Evolutionary conservation across 495 filamentous ascomycete genomes (phyloP).

Genomic region (Annulohypoxylon bovei): DNA sequence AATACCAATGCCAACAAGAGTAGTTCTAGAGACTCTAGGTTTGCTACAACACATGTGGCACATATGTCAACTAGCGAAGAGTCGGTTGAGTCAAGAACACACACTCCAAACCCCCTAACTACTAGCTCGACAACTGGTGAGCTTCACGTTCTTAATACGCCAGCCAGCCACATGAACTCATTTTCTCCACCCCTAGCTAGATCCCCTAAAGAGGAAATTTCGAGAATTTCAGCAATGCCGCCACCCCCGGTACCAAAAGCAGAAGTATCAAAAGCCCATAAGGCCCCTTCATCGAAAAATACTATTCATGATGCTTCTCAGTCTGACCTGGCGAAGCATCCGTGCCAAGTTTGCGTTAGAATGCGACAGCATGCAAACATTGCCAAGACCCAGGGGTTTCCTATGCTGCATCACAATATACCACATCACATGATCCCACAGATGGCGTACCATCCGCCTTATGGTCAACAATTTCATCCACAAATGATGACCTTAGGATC

Average conservation of each 20-base stretch:
- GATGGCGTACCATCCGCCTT: conserved; percentile 31
- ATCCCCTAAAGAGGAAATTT: background rate
- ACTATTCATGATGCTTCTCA: background rate
- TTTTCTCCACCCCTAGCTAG: background rate
- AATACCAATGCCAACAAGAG: background rate
- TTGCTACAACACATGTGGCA: conserved; percentile 10
- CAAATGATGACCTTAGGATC: conserved; percentile 38
- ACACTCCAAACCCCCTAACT: background rate
- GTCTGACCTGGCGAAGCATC: conserved; percentile 28
- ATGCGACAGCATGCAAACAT: conserved; percentile 40
- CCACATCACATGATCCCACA: conserved; percentile 39
- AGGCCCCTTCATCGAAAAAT: conserved; percentile 5
- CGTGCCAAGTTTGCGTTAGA: conserved; percentile 41
- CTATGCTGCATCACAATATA: conserved; percentile 34
- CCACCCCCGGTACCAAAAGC: conserved; percentile 29
- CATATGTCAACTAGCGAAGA: conserved; percentile 7
- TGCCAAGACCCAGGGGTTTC: conserved; percentile 37
- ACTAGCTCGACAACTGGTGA: background rate
- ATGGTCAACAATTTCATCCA: conserved; percentile 35
- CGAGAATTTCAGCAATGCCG: conserved; percentile 26
- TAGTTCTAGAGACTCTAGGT: background rate
- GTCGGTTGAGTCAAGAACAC: background rate
- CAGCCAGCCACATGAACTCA: background rate
- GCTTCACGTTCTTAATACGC: conserved; percentile 6
- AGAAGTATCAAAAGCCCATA: background rate